Conservation (phyloP, 1,284 basidiomycete species). For the Leccinum pallidistipes region DNA sequence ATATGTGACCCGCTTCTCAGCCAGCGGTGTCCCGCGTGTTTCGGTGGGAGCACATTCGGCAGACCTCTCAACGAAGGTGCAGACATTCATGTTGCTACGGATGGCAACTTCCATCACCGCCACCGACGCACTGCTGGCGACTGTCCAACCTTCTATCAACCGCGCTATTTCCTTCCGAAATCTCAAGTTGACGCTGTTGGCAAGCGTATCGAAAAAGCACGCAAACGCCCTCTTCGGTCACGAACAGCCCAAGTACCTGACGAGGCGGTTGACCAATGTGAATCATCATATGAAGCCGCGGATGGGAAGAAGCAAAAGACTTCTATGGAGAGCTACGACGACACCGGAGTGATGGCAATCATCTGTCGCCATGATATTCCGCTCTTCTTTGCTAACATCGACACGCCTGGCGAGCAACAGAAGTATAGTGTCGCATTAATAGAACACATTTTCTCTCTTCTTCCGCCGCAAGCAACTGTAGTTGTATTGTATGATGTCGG, state of each 20-base stretch:
- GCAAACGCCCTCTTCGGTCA: neutral
- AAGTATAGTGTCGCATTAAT: neutral
- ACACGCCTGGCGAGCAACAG: neutral
- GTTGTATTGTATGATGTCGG: slow-evolving; percentile 40
- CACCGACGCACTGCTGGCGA: neutral
- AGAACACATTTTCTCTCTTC: slow-evolving; percentile 20
- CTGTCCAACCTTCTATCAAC: neutral
- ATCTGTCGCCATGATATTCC: neutral
- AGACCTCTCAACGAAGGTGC: neutral
- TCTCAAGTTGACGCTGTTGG: neutral
- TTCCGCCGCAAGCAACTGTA: slow-evolving; percentile 36
- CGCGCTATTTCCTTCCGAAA: neutral
- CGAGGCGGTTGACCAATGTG: neutral
- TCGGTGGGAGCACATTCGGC: neutral
- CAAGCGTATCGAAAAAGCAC: neutral
- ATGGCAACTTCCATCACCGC: neutral
- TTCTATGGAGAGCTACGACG: neutral
- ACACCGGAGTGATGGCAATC: neutral
- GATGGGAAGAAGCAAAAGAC: neutral
- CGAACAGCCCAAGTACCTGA: neutral
- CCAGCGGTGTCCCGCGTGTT: neutral
- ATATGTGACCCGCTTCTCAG: neutral
- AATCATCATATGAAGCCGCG: neutral
- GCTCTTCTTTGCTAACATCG: neutral
- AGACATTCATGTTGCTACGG: neutral